Base-by-base conservation (phyloP, 768 basidiomycete species). In the Mycena olivaceomarginata region DNA sequence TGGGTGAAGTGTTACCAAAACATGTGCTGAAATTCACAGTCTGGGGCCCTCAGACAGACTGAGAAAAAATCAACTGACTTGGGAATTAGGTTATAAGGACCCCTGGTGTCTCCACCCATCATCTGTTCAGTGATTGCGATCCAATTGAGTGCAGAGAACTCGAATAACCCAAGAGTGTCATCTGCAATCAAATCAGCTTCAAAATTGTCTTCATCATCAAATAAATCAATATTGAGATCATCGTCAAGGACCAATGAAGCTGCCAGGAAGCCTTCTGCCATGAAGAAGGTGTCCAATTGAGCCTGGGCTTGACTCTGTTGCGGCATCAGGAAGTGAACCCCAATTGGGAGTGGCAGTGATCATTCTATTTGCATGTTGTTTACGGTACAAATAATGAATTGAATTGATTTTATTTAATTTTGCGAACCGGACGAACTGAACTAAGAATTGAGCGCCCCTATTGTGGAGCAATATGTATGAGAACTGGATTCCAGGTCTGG, bases 61-160 rank as follows among this genome's bases (percentile, higher is more conserved):
- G 60, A 62, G 60, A 62, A 62, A 20, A 62, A 62, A 40, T 62
- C 60, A 15, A 16, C 60, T 12, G 60, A 62, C 18, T 62, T 62
- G 10, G 60, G 43, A 15, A 45, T 18, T 6, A 56, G 18, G 53
- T 18, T 56, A 20, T 56, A 56, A 15, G 53, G 53, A 11, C 53
- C 53, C 18, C 11, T 22, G 16, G 43, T 6, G 15, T 45, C 43
- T 11, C 11, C 11, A 5, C 5, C 9, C 43, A 2, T 5, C 43
- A 45, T 45, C 15, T 45, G 11, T 45, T 45, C 43, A 10, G 43
- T 5, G 2, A 45, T 45, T 10, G 43, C 2, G 43, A 45, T 15
- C 43, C 43, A 45, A 45, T 45, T 45, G 43, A 45, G 43, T 45
- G 43, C 43, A 1, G 43, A 45, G 10, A 45, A 5, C 43, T 45